Base-by-base conservation (phyloP, 345 rosid genomes). In the Atalantia buxifolia region DNA sequence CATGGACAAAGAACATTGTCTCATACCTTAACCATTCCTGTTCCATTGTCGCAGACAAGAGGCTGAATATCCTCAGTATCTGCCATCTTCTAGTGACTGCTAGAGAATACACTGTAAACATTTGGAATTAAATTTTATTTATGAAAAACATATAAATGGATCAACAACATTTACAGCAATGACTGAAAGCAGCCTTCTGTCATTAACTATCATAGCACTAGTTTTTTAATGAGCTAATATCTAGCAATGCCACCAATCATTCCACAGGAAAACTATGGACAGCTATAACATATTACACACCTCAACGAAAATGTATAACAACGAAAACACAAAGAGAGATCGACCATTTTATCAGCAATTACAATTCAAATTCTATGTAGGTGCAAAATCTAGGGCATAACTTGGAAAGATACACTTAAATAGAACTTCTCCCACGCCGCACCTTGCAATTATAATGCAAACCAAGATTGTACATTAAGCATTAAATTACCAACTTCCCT, bases 11-110 rank as follows among this genome's bases (percentile, higher is more conserved):
- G 25, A 28, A 59, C 13, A 30, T 24, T 10, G 14, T 24, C 48
- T 64, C 22, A 25, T 82, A 86, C 89, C 89, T 86, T 86, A 42
- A 86, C 89, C 89, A 86, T 86, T 74, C 87, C 89, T 1, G 89
- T 86, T 71, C 89, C 89, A 81, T 86, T 86, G 53, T 86, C 89
- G n/a, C 89, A 86, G 40, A 86, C 89, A 77, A 86, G 87, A 56
- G 87, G 87, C 78, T 83, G 88, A 75, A 86, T 83, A 72, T 84
- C 84, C 76, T 84, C 82, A 4, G 35, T 33, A 0, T 81, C 87
- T 63, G 85, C 85, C 87, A 81, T 84, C 83, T 74, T 77, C 76
- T 77, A 77, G 70, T 42, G 45, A 5, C 8, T 75, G 48, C 63
- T 30, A 66, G 30, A 76, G 7, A 55, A 55, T 8, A 36, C 55